Evolutionary conservation across 495 filamentous ascomycete genomes (phyloP).

Genomic region (Symbiotaphrina buchneri): DNA sequence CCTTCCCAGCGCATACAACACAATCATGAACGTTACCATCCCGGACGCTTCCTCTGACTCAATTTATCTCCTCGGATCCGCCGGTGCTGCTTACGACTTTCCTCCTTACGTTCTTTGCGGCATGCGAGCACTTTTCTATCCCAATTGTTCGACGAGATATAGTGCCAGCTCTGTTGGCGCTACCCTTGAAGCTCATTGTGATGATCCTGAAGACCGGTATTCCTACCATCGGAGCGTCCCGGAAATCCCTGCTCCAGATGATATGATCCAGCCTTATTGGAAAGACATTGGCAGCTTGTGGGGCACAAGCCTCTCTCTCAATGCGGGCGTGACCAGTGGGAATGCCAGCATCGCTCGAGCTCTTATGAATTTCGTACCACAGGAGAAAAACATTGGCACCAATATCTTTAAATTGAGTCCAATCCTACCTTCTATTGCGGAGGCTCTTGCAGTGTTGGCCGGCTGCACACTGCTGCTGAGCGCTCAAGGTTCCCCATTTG

Average conservation of each 20-base stretch:
- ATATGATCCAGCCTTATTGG: slow-evolving; percentile 23
- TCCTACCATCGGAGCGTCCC: slow-evolving; percentile 23
- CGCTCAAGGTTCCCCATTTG: slow-evolving; percentile 27
- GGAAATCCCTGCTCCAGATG: slow-evolving; percentile 14
- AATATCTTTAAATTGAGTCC: slow-evolving; percentile 14
- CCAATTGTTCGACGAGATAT: slow-evolving; percentile 39
- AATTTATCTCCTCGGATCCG: slow-evolving; percentile 41
- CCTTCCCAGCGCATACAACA: slow-evolving; percentile 36
- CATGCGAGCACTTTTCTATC: slow-evolving; percentile 29
- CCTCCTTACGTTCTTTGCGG: slow-evolving; percentile 36
- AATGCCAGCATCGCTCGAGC: slow-evolving; percentile 38
- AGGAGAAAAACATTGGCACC: slow-evolving; percentile 3
- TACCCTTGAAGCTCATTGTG: slow-evolving; percentile 28
- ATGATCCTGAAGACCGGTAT: slow-evolving; percentile 23
- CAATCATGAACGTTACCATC: slow-evolving; percentile 29
- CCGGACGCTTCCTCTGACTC: slow-evolving; percentile 22
- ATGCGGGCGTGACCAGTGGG: slow-evolving; percentile 31
- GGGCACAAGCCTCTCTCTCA: slow-evolving; percentile 31
- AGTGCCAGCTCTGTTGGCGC: slow-evolving; percentile 30
- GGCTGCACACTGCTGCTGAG: slow-evolving; percentile 37
- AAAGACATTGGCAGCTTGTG: slow-evolving; percentile 31
- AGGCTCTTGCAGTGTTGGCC: slow-evolving; percentile 42
- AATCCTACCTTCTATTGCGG: slow-evolving; percentile 33
- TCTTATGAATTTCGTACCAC: slow-evolving; percentile 27
- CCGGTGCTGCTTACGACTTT: slow-evolving; percentile 8